These are phyloP conservation scores for Cyclotella cryptica DNA, from an alignment of 108 stramenopile species.

Conservation along the genomic window DNA sequence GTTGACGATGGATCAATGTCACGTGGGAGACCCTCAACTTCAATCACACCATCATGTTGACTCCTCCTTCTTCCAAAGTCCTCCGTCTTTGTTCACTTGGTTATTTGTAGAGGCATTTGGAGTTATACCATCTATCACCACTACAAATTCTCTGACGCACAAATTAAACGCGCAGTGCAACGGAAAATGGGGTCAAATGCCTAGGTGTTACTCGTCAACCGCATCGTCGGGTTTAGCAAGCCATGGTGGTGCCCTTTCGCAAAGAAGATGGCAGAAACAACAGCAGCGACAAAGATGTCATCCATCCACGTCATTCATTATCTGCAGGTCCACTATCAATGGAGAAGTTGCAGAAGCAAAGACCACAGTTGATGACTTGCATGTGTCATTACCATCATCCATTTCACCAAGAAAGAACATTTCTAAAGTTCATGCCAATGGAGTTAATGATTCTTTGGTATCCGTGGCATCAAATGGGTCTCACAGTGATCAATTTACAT, in stretches of 20 bases:
- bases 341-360: not conserved
- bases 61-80: too few relatives aligned
- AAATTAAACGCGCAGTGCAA: not conserved
- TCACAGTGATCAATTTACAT: not conserved
- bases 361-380: not conserved
- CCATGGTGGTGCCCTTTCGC: not conserved
- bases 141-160: not conserved
- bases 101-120: not conserved
- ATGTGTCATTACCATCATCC: not conserved
- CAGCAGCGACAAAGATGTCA: not conserved
- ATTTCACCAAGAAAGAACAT: not conserved
- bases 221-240: not conserved
- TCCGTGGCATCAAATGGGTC: not conserved
- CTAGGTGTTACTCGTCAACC: not conserved
- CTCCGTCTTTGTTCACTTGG: not conserved
- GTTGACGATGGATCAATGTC: too few relatives aligned
- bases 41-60: too few relatives aligned
- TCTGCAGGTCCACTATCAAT: conserved; percentile 4
- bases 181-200: not conserved
- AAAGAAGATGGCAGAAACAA: not conserved
- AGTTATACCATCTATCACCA: not conserved
- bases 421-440: not conserved
- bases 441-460: not conserved
- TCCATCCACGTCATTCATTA: not conserved
- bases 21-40: too few relatives aligned